Evolutionary conservation across 768 basidiomycete genomes (phyloP), one percentile per base, ranked within the genome.

Genomic region (Coprinellus micaceus): DNA sequence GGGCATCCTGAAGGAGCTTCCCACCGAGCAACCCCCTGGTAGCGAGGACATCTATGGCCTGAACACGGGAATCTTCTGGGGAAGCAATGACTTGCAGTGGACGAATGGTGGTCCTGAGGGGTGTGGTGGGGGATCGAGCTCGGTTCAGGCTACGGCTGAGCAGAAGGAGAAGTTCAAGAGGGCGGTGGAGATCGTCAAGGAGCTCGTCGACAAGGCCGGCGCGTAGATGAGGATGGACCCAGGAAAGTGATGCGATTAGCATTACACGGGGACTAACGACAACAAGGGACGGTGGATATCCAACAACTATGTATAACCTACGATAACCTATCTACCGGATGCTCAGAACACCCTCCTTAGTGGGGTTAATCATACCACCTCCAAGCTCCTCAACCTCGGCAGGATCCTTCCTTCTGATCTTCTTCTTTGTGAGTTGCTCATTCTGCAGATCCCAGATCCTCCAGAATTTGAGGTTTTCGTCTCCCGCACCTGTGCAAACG

Each of bases 401-500:
- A 28, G 67, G 71, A 41, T 71, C 70, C 64, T 74, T 78, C 66
- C 77, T 79, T 71, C 81, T 70, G 37, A 70, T 69, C 64, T 74
- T 78, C 64, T 77, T 79, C 73, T 82, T 83, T 74, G 81, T 85
- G 56, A 64, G 62, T 22, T 66, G 69, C 48, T 71, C 72, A 60
- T 71, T 74, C 9, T 73, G 77, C 40, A 78, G 69, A 48, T 91
- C 89, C 90, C 90, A 91, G 37, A 92, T 79, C 57, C 85, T 83
- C 94, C 94, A 96, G 72, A 96, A 96, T 77, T 98, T 98, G 64
- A 98, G 76, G 65, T 95, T 95, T 77, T 98, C 96, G 66, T 98
- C 97, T 0, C 89, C 89, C 1, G 92, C 93, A 7, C 91, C 93
- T 0, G 96, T 98, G 60, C 86, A 89, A 10, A 99, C 86, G 3